Percentiles rank a stretch among this genome's conserved stretches.
These are phyloP conservation scores for Pichia cactophila DNA, from an alignment of 1,139 yeast genomes.

Conservation along the genomic window DNA sequence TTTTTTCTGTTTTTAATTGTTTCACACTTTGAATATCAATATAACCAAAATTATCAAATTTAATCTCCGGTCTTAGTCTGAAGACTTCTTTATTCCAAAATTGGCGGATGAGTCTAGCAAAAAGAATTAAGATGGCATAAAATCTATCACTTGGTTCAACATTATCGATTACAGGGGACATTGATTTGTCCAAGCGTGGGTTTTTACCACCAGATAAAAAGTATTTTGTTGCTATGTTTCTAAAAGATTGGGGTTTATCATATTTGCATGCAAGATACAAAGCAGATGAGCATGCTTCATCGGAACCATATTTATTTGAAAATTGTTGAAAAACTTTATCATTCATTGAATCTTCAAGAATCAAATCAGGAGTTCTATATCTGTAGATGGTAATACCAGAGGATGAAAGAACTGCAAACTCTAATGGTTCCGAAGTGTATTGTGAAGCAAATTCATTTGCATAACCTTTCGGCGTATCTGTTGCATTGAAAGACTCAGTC, in stretches of 20 bases:
- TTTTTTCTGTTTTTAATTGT: constrained; percentile 33
- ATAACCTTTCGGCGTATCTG: constrained; percentile 68
- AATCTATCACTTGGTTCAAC: constrained; percentile 87
- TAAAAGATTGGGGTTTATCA: constrained; percentile 48
- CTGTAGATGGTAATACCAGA: constrained; percentile 71
- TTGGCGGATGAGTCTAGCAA: constrained; percentile 70
- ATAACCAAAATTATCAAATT: constrained; percentile 33
- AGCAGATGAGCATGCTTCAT: constrained; percentile 84
- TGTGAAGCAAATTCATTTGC: constrained; percentile 82
- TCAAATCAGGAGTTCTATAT: constrained; percentile 71
- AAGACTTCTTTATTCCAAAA: constrained; percentile 75
- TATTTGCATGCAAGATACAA: constrained; percentile 74
- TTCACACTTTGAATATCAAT: constrained; percentile 36
- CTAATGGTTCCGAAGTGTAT: constrained; percentile 54
- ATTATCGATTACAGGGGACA: constrained; percentile 46
- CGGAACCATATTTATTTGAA: constrained; percentile 48
- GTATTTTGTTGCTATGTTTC: constrained; percentile 42
- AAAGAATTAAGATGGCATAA: constrained; percentile 78
- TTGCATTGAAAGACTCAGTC: constrained; percentile 64
- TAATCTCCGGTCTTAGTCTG: constrained; percentile 38
- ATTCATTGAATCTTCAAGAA: constrained; percentile 61
- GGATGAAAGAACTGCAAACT: constrained; percentile 75
- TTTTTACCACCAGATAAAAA: constrained; percentile 51
- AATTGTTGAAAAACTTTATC: constrained; percentile 42
- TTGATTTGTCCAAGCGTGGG: constrained; percentile 37